Evolutionary conservation across 1,284 basidiomycete genomes (phyloP).

Genomic region (Xerocomus nothofagi): DNA sequence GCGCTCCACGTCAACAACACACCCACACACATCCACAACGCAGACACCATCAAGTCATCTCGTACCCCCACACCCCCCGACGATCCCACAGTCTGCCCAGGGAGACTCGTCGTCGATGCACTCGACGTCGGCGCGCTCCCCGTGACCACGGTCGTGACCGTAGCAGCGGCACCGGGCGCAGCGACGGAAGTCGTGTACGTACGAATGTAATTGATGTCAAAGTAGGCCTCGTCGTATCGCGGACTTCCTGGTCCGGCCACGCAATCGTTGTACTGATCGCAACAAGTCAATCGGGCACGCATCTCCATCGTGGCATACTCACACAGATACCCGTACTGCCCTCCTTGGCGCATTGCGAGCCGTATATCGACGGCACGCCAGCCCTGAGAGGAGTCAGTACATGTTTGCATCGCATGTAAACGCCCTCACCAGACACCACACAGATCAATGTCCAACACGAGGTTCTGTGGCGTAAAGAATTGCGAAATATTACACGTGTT

Average conservation of each 20-base stretch:
- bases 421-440: constrained; percentile 53
- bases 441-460: constrained; percentile 58
- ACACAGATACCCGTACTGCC: constrained; percentile 44
- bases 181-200: constrained; percentile 25
- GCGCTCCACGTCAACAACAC: constrained; percentile 7
- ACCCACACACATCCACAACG: neutral
- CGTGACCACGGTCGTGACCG: neutral
- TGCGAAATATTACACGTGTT: constrained; percentile 45
- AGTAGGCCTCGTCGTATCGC: constrained; percentile 48
- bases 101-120: neutral
- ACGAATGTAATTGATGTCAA: constrained; percentile 35
- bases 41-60: neutral
- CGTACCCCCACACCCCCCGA: constrained; percentile 2
- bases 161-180: constrained; percentile 7
- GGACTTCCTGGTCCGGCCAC: constrained; percentile 44
- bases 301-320: constrained; percentile 16
- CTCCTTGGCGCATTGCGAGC: constrained; percentile 36
- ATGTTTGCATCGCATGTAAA: neutral
- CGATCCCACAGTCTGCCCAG: neutral
- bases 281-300: constrained; percentile 1
- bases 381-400: constrained; percentile 37
- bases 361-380: constrained; percentile 40
- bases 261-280: constrained; percentile 39
- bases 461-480: constrained; percentile 52
- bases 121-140: neutral